Evolutionary conservation across 2,329 filamentous ascomycete genomes (phyloP).

Genomic region (Penicillium occitanis): DNA sequence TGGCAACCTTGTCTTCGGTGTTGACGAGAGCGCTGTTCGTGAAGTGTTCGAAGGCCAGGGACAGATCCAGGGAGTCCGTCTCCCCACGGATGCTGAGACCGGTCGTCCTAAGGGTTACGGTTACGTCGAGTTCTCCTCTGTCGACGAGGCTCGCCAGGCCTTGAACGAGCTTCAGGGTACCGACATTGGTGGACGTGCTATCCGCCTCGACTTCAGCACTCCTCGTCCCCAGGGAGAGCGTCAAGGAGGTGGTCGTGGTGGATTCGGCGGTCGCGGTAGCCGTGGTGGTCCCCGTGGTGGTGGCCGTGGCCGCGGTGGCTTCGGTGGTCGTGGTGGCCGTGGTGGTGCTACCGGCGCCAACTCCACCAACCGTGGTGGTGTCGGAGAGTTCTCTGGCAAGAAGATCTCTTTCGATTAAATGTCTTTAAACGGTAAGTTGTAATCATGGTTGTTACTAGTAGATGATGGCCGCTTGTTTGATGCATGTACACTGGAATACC

Average conservation of each 20-base stretch:
- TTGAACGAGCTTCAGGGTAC: constrained; percentile 69
- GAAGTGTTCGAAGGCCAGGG: constrained; percentile 72
- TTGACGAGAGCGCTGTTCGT: constrained; percentile 71
- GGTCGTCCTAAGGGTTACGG: constrained; percentile 89
- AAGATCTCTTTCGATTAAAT: constrained; percentile 67
- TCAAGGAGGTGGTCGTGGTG: constrained; percentile 46
- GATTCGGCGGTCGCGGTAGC: constrained; percentile 52
- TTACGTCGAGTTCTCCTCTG: constrained; percentile 77
- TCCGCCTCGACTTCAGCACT: constrained; percentile 80
- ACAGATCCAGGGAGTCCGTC: constrained; percentile 73
- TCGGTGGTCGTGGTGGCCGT: constrained; percentile 19
- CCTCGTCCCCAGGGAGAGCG: constrained; percentile 60
- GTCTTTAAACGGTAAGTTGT: constrained; percentile 20
- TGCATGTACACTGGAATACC: constrained; percentile 16
- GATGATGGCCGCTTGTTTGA: constrained; percentile 6
- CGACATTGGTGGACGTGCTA: constrained; percentile 68
- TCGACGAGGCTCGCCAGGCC: constrained; percentile 79
- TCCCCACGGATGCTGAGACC: constrained; percentile 83
- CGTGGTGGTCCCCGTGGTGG: constrained; percentile 55
- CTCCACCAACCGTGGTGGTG: constrained; percentile 46
- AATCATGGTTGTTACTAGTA: constrained; percentile 5
- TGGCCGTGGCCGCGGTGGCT: constrained; percentile 44
- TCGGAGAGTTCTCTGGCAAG: constrained; percentile 68
- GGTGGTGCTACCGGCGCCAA: constrained; percentile 45
- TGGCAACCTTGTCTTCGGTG: constrained; percentile 84